Percentiles rank a stretch among this genome's conserved stretches.
Evolutionary conservation across 2,329 filamentous ascomycete genomes (phyloP).

Genomic region (Ophiobolus disseminans): DNA sequence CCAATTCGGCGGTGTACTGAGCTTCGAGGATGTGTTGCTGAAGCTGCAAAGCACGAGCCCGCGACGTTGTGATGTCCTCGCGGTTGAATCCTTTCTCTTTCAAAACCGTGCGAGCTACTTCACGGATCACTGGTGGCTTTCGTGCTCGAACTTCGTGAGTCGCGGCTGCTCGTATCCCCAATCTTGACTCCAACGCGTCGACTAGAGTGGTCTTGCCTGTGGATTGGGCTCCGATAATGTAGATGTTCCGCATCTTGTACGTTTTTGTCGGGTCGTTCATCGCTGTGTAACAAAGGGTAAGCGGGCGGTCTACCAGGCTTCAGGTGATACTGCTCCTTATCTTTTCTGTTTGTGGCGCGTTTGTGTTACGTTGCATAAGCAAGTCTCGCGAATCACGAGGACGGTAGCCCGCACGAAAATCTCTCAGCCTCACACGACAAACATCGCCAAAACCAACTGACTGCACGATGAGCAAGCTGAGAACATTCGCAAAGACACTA

Average conservation of each 20-base stretch:
- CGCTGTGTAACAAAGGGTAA: background rate
- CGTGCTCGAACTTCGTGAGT: background rate
- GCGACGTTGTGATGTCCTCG: slow-evolving; percentile 41
- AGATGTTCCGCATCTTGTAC: slow-evolving; percentile 35
- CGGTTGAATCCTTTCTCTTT: slow-evolving; percentile 42
- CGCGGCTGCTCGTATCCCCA: background rate
- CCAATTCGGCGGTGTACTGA: slow-evolving; percentile 43
- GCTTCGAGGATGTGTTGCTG: slow-evolving; percentile 51
- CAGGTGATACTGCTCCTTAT: background rate
- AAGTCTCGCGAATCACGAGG: background rate
- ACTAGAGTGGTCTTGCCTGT: slow-evolving; percentile 57
- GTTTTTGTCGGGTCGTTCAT: background rate
- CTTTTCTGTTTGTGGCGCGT: background rate
- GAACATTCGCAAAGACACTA: slow-evolving; percentile 22
- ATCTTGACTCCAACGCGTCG: slow-evolving; percentile 41
- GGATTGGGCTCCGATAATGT: slow-evolving; percentile 55
- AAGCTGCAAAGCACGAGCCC: slow-evolving; percentile 40
- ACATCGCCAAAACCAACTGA: background rate
- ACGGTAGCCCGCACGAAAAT: too few species aligned
- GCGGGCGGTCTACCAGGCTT: background rate
- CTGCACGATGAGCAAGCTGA: slow-evolving; percentile 18
- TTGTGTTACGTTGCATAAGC: background rate
- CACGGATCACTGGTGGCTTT: slow-evolving; percentile 36
- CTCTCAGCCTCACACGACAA: background rate
- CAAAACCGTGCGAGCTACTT: slow-evolving; percentile 51